phyloP scores from a whole-genome alignment of 305 asterid genomes.

The Fraxinus baroniana region DNA sequence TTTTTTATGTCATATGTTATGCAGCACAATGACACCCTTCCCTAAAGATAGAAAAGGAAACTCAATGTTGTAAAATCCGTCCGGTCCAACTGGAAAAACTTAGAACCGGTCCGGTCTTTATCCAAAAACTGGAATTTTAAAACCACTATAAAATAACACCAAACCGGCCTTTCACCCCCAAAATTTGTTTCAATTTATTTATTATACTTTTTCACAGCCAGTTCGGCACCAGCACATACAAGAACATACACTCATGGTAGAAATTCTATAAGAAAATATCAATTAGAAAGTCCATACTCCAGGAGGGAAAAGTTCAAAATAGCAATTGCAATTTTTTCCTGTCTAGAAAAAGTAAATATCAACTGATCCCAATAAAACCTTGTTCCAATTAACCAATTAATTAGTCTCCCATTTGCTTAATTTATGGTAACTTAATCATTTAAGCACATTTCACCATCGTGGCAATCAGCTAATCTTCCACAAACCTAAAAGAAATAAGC shows the following conservation, averaged over 20 bases:
- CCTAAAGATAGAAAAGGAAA: no score
- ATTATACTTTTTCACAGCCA: neutral
- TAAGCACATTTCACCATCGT: neutral
- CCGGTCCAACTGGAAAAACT: neutral
- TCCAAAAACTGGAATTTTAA: neutral
- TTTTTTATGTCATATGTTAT: no score
- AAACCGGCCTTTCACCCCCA: neutral
- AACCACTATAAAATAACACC: neutral
- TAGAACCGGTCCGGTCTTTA: neutral
- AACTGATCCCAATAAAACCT: neutral
- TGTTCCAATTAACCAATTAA: neutral
- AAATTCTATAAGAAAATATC: neutral
- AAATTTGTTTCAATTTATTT: neutral
- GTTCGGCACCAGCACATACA: neutral
- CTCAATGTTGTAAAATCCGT: neutral
- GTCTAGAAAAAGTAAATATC: neutral
- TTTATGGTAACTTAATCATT: neutral
- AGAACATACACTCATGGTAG: neutral
- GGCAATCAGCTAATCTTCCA: neutral
- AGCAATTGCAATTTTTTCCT: neutral
- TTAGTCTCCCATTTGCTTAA: neutral
- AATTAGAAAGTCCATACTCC: neutral
- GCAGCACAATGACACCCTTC: neutral
- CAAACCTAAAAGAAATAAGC: neutral
- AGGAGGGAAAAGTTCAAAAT: neutral